Percentiles rank a stretch among this genome's conserved stretches.
These are phyloP conservation scores for Isatis tinctoria DNA, from an alignment of 345 rosid genomes.

Conservation along the genomic window DNA sequence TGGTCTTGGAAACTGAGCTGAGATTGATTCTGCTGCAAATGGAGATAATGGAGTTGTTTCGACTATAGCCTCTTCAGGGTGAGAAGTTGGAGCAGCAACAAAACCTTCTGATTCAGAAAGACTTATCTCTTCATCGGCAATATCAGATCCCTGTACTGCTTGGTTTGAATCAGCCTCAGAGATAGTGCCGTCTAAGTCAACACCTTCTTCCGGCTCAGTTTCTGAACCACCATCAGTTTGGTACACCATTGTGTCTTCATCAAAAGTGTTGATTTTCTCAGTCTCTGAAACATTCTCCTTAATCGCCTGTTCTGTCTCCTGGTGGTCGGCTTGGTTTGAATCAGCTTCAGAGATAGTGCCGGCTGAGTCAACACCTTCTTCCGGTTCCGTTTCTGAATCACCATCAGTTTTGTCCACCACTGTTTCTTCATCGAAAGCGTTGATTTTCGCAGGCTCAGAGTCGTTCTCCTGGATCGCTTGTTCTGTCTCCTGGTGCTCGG, in stretches of 20 bases:
- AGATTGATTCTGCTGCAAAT: conserved; percentile 29
- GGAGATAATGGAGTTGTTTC: conserved; percentile 27
- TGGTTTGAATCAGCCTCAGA: conserved; percentile 28
- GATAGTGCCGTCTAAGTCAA: conserved; percentile 17
- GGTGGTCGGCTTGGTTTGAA: conserved; percentile 15
- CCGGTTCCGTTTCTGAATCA: conserved; percentile 4
- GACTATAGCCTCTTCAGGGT: not conserved
- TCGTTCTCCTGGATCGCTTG: too few relatives aligned
- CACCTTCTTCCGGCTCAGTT: conserved; percentile 5
- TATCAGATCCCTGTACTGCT: conserved; percentile 23
- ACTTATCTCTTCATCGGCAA: conserved; percentile 20
- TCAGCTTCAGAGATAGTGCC: conserved; percentile 22
- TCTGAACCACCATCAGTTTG: conserved; percentile 4
- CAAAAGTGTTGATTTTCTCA: too few relatives aligned
- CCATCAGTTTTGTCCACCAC: not conserved
- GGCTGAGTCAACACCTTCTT: not conserved
- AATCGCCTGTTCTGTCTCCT: not conserved
- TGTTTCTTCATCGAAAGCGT: not conserved
- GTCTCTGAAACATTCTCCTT: too few relatives aligned
- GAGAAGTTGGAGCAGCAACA: not conserved
- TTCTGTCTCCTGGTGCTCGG: not conserved
- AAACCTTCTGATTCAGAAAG: conserved; percentile 8
- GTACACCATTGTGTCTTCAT: not conserved
- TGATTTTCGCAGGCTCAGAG: too few relatives aligned
- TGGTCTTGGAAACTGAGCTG: conserved; percentile 31